Evolutionary conservation across 345 rosid species (phyloP).

Genomic region (Citrus sp.): DNA sequence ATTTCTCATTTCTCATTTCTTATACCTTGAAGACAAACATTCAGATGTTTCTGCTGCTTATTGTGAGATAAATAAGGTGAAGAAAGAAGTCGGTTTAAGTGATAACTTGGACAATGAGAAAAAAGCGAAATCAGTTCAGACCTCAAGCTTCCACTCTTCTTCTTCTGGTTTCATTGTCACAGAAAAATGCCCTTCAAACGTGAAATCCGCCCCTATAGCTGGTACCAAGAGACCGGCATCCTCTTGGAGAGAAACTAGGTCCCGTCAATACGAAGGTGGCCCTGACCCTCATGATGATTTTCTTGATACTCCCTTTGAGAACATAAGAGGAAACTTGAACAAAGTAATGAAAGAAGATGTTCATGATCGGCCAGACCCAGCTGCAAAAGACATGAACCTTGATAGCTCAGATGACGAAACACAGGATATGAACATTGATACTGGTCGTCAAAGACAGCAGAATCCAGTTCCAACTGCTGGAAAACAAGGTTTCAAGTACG

Average conservation of each 20-base stretch:
- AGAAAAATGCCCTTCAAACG: constrained; percentile 26
- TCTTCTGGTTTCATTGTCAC: constrained; percentile 13
- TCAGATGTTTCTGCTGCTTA: constrained; percentile 13
- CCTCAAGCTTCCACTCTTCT: constrained; percentile 33
- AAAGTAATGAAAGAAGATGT: constrained; percentile 34
- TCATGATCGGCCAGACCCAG: constrained; percentile 11
- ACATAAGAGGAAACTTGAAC: constrained; percentile 43
- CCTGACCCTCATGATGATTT: constrained; percentile 87
- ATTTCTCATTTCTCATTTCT: background rate
- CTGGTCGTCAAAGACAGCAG: constrained; percentile 32
- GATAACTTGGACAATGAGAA: constrained; percentile 33
- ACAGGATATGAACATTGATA: constrained; percentile 56
- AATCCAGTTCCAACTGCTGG: constrained; percentile 34
- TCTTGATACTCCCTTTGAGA: constrained; percentile 77
- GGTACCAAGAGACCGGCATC: constrained; percentile 71
- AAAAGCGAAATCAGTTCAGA: constrained; percentile 31
- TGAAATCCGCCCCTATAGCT: constrained; percentile 35
- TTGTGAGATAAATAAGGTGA: constrained; percentile 30
- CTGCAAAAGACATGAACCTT: constrained; percentile 21
- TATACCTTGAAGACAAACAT: constrained; percentile 18
- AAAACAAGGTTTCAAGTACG: constrained; percentile 59
- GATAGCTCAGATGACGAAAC: constrained; percentile 67
- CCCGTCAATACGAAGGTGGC: constrained; percentile 50
- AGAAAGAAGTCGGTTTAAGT: constrained; percentile 28
- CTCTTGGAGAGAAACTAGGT: constrained; percentile 75